Base-by-base conservation (phyloP, 2,329 filamentous ascomycete species). In the Xylaria sp. region DNA sequence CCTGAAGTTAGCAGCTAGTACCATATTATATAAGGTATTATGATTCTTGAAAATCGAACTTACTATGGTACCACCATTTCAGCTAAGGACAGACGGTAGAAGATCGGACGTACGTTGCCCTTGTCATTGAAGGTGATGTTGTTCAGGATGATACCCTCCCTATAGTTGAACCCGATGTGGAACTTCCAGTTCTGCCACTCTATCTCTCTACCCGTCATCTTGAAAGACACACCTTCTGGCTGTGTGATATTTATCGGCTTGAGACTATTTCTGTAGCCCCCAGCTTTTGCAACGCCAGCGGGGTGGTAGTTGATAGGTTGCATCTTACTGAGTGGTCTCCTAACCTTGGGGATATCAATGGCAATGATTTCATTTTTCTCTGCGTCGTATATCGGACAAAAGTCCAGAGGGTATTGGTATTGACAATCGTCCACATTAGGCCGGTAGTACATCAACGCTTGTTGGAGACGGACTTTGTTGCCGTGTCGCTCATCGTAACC, bases 371-470 rank as follows among this genome's bases (percentile, higher is more conserved):
- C 83, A 74, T 92, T 85, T 68, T 92, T 94, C 76, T 93, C 90
- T 1, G 92, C 86, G 77, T 97, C 94, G 81, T 89, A 97, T 76
- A 97, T 97, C 0, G 94, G 94, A 77, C 93, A 97, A 82, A 97
- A 97, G 80, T 97, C 94, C 61, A 97, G 87, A 0, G 94, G 94
- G 77, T 91, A 97, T 46, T 92, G 91, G 80, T 97, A 97, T 81
- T 97, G 94, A 79, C 89, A 93, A 82, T 95, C 92, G 76, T 97
- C 94, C 20, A 91, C 77, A 74, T 95, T 86, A 3, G 94, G 94
- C 17, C 94, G 90, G 80, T 97, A 97, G 84, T 97, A 97, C 93
- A 97, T 97, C 63, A 97, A 84, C 1, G 93, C 94, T 81, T 97
- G 94, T 81, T 97, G 94, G 4, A 97, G 87, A 63, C 94, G 90